A percentile compares a stretch with the other conserved stretches of the same genome.
Conservation (phyloP, 2,329 filamentous ascomycete genomes). For the Lanzia echinophila region DNA sequence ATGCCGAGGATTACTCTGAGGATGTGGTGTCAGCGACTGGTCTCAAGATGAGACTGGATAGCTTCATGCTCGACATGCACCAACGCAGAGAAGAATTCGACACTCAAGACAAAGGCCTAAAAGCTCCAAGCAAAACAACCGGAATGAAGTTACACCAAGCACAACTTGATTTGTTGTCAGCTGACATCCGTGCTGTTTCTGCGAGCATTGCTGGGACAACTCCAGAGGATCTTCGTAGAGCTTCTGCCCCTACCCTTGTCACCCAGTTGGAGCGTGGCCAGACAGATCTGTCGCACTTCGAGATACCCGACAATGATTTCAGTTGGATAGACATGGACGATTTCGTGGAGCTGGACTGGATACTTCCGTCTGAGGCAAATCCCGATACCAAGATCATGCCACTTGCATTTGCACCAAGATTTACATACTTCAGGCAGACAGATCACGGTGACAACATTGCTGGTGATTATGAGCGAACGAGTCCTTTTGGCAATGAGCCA, state of each 20-base stretch:
- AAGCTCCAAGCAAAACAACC: constrained; percentile 73
- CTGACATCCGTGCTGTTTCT: constrained; percentile 88
- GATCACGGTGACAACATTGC: constrained; percentile 77
- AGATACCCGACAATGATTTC: constrained; percentile 89
- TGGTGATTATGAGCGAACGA: constrained; percentile 75
- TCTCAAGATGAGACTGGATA: constrained; percentile 92
- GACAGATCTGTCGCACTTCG: constrained; percentile 78
- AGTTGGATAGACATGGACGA: constrained; percentile 99
- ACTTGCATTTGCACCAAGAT: constrained; percentile 83
- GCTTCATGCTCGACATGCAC: constrained; percentile 94
- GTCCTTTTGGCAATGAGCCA: constrained; percentile 85
- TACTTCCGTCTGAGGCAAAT: constrained; percentile 80
- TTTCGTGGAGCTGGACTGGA: constrained; percentile 97
- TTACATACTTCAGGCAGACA: constrained; percentile 96
- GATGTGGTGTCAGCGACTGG: constrained; percentile 83
- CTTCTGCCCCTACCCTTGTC: constrained; percentile 43
- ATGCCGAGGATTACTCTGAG: constrained; percentile 77
- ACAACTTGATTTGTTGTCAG: constrained; percentile 84
- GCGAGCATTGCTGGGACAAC: constrained; percentile 80
- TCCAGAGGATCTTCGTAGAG: constrained; percentile 64
- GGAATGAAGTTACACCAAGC: constrained; percentile 95
- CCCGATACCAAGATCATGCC: constrained; percentile 93
- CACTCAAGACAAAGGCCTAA: constrained; percentile 68
- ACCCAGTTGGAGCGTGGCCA: constrained; percentile 49
- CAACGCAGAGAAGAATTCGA: constrained; percentile 89